Conservation (phyloP, 2,329 filamentous ascomycete genomes). For the Orbilia javanica region DNA sequence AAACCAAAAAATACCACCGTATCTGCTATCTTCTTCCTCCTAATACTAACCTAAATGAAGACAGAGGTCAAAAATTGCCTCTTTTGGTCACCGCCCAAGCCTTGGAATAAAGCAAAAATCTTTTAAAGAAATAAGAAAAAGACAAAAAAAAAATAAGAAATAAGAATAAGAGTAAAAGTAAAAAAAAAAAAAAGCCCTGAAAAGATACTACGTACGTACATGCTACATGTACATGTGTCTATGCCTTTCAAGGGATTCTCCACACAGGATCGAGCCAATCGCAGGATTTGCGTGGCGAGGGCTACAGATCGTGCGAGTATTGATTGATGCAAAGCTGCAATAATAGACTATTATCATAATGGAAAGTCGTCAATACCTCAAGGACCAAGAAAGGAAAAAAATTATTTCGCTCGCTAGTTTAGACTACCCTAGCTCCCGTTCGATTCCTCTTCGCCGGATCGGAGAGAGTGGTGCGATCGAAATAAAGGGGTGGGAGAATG, state of each 20-base stretch:
- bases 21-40: background rate
- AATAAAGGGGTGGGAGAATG: constrained; percentile 5
- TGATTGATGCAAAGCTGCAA: background rate
- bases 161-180: too few relatives aligned
- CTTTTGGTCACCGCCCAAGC: constrained; percentile 24
- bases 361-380: constrained; percentile 5
- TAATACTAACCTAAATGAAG: constrained; percentile 2
- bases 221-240: background rate
- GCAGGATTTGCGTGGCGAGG: constrained; percentile 3
- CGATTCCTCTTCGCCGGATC: constrained; percentile 22
- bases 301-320: constrained; percentile 1
- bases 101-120: constrained; percentile 9
- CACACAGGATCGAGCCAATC: constrained; percentile 15
- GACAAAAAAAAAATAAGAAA: background rate
- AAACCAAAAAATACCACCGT: background rate
- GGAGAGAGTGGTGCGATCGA: background rate
- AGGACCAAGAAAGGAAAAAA: background rate
- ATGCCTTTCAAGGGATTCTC: background rate
- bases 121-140: too few relatives aligned
- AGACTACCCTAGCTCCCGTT: constrained; percentile 22
- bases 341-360: background rate
- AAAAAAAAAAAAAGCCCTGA: background rate
- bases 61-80: constrained; percentile 11
- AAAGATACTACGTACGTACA: background rate
- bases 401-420: constrained; percentile 17